Evolutionary conservation across 1,284 basidiomycete species (phyloP).

Genomic region (Porodaedalea pini): DNA sequence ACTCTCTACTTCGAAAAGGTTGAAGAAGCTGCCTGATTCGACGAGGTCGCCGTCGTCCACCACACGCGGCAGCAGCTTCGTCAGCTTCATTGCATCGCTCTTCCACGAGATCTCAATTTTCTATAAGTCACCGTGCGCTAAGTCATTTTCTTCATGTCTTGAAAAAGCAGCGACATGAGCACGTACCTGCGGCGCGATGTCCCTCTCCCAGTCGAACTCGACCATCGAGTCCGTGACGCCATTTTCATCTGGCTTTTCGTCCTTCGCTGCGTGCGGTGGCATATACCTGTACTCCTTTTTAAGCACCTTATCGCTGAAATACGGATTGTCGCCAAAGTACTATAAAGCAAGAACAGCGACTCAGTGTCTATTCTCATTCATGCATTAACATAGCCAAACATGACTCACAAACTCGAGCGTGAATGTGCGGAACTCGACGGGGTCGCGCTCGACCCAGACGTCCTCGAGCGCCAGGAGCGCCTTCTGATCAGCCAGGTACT

Average conservation of each 20-base stretch:
- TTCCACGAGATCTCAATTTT: slow-evolving; percentile 77
- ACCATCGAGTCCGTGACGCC: slow-evolving; percentile 72
- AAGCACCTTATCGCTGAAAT: slow-evolving; percentile 68
- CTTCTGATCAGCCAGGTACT: slow-evolving; percentile 66
- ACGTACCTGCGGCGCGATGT: slow-evolving; percentile 62
- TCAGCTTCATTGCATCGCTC: slow-evolving; percentile 68
- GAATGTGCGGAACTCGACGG: slow-evolving; percentile 65
- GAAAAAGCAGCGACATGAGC: not conserved
- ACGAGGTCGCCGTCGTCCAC: slow-evolving; percentile 53
- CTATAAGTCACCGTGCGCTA: no score
- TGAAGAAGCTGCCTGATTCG: slow-evolving; percentile 84
- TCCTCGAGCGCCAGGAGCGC: slow-evolving; percentile 77
- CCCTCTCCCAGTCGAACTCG: slow-evolving; percentile 73
- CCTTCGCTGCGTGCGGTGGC: slow-evolving; percentile 47
- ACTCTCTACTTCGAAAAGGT: slow-evolving; percentile 68
- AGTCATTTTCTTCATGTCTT: not conserved
- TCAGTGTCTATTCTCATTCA: not conserved
- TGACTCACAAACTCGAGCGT: slow-evolving; percentile 74
- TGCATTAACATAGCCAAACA: not conserved
- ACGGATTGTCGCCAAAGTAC: slow-evolving; percentile 82
- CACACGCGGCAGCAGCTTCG: slow-evolving; percentile 72
- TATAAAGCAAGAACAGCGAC: slow-evolving; percentile 29
- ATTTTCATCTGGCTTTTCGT: slow-evolving; percentile 61
- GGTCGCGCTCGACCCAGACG: slow-evolving; percentile 70
- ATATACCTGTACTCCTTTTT: slow-evolving; percentile 77